Evolutionary conservation across 495 filamentous ascomycete genomes (phyloP), one percentile per base, ranked within the genome.

Genomic region (Penicillium bialowiezense): DNA sequence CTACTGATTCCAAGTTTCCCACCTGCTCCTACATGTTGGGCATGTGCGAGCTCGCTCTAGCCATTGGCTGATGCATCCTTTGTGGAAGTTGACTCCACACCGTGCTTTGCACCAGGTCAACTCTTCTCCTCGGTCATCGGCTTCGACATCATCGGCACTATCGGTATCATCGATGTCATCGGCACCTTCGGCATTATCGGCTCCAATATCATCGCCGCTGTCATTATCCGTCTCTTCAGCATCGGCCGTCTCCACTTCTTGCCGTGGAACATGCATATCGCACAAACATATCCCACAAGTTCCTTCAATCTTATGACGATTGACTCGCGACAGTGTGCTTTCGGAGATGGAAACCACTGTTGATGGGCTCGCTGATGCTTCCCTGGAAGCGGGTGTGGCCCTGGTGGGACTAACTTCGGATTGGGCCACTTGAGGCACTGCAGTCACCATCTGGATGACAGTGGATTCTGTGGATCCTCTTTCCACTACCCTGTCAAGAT

Each of bases 61-160:
- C 87, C 86, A 89, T 61, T 76, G 76, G 52, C 83, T 68, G 54
- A 90, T 87, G 51, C 86, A 89, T 1, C 59, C 58, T 50, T 69
- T 73, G 60, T 90, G 86, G 17, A 88, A 77, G 55, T 89, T 90
- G 59, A 86, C 78, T 2, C 86, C 86, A 59, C 86, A 90, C 3
- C 77, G 75, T 3, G 78, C 79, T 50, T 78, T 81, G 63, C 87
- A 90, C 69, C 81, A 89, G 1, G 84, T 77, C 21, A 84, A 65
- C 4, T 67, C 60, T 41, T 83, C 77, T n/a, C 39, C 9, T 43
- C 21, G 10, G 40, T 35, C 20, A 1, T 48, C 31, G 9, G 44
- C 23, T 14, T 44, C 42, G 4, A 23, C 14, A 12, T 17, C 8
- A 21, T 15, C 29, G 29, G 5, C 35, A 26, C 13, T 38, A 17